Conservation (phyloP, 2,329 filamentous ascomycete genomes). For the Curvularia verruculosa region DNA sequence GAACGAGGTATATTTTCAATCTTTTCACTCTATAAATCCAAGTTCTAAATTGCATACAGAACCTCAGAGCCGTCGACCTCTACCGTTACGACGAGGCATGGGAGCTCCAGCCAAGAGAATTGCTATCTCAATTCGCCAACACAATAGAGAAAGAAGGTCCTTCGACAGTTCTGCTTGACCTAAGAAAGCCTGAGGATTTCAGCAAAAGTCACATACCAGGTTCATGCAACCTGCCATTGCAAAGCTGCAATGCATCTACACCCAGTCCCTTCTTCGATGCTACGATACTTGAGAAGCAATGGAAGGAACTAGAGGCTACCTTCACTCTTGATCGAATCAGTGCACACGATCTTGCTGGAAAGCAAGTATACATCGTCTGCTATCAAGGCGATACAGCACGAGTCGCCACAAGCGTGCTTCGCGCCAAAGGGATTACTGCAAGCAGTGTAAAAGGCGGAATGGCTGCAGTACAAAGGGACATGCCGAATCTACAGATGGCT, state of each 20-base stretch:
- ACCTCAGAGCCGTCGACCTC: conserved; percentile 25
- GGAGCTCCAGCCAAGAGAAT: conserved; percentile 22
- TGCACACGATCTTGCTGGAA: conserved; percentile 25
- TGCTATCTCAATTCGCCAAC: conserved; percentile 19
- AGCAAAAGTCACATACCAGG: conserved; percentile 24
- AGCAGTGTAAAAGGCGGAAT: conserved; percentile 28
- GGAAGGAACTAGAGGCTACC: conserved; percentile 26
- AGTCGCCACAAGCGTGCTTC: conserved; percentile 29
- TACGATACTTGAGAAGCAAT: conserved; percentile 23
- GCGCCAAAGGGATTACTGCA: conserved; percentile 22
- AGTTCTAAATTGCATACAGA: conserved; percentile 15
- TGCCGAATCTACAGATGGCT: conserved; percentile 20
- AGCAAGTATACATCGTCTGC: conserved; percentile 26
- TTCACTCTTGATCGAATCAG: conserved; percentile 25
- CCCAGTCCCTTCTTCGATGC: conserved; percentile 26
- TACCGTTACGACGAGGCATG: conserved; percentile 33
- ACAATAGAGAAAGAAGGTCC: background rate
- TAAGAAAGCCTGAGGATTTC: conserved; percentile 28
- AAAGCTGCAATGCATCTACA: conserved; percentile 18
- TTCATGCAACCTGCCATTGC: conserved; percentile 28
- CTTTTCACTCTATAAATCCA: background rate
- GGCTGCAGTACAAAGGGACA: conserved; percentile 13
- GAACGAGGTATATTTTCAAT: conserved; percentile 16
- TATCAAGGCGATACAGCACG: conserved; percentile 28
- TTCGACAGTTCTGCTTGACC: conserved; percentile 18